Conservation (phyloP, 1,284 basidiomycete species). For the Moesziomyces sp. region DNA sequence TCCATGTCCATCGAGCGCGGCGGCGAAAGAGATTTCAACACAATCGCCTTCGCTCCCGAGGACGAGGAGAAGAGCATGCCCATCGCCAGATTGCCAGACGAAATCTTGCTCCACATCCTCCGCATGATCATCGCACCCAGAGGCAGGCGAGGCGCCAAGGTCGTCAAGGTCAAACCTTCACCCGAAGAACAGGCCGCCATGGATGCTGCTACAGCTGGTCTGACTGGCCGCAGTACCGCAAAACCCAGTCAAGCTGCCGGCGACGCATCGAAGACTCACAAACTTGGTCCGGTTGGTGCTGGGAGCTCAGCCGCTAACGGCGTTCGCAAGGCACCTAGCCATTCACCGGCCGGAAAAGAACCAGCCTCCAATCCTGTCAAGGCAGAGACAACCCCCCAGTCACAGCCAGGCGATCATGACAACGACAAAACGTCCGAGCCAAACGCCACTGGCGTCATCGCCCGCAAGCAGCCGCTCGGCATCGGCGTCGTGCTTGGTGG, state of each 20-base stretch:
- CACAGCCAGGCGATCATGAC: constrained; percentile 5
- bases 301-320: not conserved
- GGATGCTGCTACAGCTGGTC: constrained; percentile 29
- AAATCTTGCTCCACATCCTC: constrained; percentile 56
- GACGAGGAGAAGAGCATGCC: constrained; percentile 52
- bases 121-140: constrained; percentile 45
- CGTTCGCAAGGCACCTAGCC: not conserved
- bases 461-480: constrained; percentile 31
- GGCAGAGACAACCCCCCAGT: not conserved
- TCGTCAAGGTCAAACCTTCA: constrained; percentile 41
- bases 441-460: constrained; percentile 7
- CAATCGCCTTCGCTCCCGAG: constrained; percentile 37
- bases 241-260: not conserved
- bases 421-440: constrained; percentile 14
- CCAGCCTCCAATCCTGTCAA: constrained; percentile 1
- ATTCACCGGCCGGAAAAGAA: not conserved
- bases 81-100: constrained; percentile 56
- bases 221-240: constrained; percentile 8
- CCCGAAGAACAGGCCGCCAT: constrained; percentile 41
- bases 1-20: constrained; percentile 31
- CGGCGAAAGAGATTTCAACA: constrained; percentile 43
- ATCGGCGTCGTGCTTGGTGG: constrained; percentile 58
- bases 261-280: constrained; percentile 5
- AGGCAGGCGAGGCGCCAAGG: constrained; percentile 53
- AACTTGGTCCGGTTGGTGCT: not conserved